Percentiles rank a stretch among this genome's conserved stretches.
Evolutionary conservation across 192 early-diverging fungal genomes (phyloP).

Genomic region (Lobulomyces angularis): DNA sequence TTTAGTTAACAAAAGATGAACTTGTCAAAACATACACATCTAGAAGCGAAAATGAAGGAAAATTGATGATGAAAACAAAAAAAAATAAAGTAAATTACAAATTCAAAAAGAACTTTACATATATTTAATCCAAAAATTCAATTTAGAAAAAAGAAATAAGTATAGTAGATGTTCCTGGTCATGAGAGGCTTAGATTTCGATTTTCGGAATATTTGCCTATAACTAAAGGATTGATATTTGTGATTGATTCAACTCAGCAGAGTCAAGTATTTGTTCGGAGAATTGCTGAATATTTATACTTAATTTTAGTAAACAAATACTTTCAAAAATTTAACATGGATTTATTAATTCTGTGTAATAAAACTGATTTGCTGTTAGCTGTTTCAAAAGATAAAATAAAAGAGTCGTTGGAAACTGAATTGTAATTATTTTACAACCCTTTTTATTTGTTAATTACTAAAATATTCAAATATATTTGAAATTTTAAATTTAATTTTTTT

Average conservation of each 20-base stretch:
- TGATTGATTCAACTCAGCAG: constrained; percentile 57
- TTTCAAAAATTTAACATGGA: constrained; percentile 45
- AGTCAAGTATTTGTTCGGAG: constrained; percentile 38
- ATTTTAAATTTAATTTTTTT: neutral
- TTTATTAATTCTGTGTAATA: constrained; percentile 71
- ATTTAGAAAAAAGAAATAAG: constrained; percentile 28
- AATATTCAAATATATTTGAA: constrained; percentile 16
- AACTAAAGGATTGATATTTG: constrained; percentile 60
- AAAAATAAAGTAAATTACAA: constrained; percentile 9
- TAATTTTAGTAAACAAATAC: constrained; percentile 55
- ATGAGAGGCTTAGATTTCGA: constrained; percentile 65
- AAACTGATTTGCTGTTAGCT: constrained; percentile 62
- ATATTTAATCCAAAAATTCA: neutral
- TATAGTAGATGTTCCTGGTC: constrained; percentile 80
- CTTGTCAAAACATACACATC: constrained; percentile 45
- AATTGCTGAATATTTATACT: constrained; percentile 70
- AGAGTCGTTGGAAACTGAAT: constrained; percentile 58
- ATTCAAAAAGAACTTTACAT: neutral
- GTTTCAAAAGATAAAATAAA: constrained; percentile 54
- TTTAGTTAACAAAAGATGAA: constrained; percentile 35
- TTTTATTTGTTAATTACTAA: constrained; percentile 11
- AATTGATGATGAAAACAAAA: constrained; percentile 27
- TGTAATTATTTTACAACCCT: constrained; percentile 40
- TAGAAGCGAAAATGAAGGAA: constrained; percentile 58
- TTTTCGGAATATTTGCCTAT: constrained; percentile 56